phyloP scores from a whole-genome alignment of 768 basidiomycete species.

The Lyophyllum atratum region DNA sequence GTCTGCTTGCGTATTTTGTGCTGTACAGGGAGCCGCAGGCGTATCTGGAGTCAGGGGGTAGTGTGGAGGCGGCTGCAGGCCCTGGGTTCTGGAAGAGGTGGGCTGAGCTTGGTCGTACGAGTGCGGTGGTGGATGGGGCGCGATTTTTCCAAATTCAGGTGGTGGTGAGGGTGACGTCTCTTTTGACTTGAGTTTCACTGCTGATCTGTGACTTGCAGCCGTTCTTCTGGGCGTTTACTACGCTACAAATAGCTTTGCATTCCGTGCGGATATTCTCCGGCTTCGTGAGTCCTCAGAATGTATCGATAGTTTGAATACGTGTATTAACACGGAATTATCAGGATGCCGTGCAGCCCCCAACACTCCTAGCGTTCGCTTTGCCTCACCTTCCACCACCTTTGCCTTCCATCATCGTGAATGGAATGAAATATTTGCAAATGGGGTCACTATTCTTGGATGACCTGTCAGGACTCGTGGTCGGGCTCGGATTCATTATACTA shows the following conservation, averaged over 20 bases:
- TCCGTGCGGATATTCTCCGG: conserved; percentile 72
- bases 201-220: conserved; percentile 43
- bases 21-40: conserved; percentile 62
- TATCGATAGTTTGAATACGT: neutral
- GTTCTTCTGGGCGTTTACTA: conserved; percentile 83
- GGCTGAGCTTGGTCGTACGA: conserved; percentile 52
- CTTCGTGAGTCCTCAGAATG: conserved; percentile 48
- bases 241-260: conserved; percentile 70
- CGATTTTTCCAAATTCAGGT: conserved; percentile 47
- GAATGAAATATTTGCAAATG: conserved; percentile 70
- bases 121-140: conserved; percentile 30
- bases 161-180: conserved; percentile 46
- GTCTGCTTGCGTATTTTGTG: conserved; percentile 66
- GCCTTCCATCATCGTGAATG: conserved; percentile 61
- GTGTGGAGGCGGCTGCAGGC: conserved; percentile 20
- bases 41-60: conserved; percentile 39
- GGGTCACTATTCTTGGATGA: conserved; percentile 70
- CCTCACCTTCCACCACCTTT: conserved; percentile 69
- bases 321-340: conserved; percentile 22
- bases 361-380: conserved; percentile 57
- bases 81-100: conserved; percentile 57
- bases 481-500: conserved; percentile 64
- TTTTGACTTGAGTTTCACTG: neutral
- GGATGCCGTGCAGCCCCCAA: conserved; percentile 63
- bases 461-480: conserved; percentile 68